Percentiles rank a stretch among this genome's conserved stretches.
Evolutionary conservation across 345 rosid species (phyloP).

Genomic region (Heritiera fomes): DNA sequence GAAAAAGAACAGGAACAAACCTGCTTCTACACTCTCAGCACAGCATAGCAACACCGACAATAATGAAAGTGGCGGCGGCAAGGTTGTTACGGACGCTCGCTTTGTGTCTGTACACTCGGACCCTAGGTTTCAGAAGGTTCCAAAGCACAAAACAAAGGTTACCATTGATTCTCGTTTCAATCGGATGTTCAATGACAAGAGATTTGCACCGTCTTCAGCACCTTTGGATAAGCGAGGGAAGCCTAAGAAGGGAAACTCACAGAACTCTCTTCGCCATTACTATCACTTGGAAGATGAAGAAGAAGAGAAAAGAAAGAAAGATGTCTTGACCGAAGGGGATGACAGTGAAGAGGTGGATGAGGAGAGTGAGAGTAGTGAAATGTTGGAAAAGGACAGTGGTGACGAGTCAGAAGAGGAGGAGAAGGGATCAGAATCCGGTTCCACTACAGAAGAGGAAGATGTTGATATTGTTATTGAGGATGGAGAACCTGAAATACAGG

Average conservation of each 20-base stretch:
- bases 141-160: slow-evolving; percentile 64
- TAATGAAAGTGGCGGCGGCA: slow-evolving; percentile 19
- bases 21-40: too few species aligned
- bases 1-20: not conserved
- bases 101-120: slow-evolving; percentile 70
- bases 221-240: slow-evolving; percentile 81
- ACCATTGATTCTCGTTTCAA: slow-evolving; percentile 74
- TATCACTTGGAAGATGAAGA: slow-evolving; percentile 43
- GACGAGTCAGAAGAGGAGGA: slow-evolving; percentile 27
- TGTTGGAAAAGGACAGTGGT: slow-evolving; percentile 26
- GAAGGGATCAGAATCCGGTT: slow-evolving; percentile 31
- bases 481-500: slow-evolving; percentile 48
- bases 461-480: slow-evolving; percentile 47
- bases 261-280: slow-evolving; percentile 57
- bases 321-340: slow-evolving; percentile 13
- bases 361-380: slow-evolving; percentile 34
- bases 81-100: slow-evolving; percentile 61
- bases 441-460: slow-evolving; percentile 58
- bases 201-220: slow-evolving; percentile 55
- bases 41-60: not conserved
- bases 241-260: slow-evolving; percentile 46
- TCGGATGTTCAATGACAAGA: slow-evolving; percentile 56
- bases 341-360: slow-evolving; percentile 25
- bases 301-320: slow-evolving; percentile 11
- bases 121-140: slow-evolving; percentile 81